These are phyloP conservation scores for Prunus padus DNA, from an alignment of 306 rosid genomes.

Conservation along the genomic window DNA sequence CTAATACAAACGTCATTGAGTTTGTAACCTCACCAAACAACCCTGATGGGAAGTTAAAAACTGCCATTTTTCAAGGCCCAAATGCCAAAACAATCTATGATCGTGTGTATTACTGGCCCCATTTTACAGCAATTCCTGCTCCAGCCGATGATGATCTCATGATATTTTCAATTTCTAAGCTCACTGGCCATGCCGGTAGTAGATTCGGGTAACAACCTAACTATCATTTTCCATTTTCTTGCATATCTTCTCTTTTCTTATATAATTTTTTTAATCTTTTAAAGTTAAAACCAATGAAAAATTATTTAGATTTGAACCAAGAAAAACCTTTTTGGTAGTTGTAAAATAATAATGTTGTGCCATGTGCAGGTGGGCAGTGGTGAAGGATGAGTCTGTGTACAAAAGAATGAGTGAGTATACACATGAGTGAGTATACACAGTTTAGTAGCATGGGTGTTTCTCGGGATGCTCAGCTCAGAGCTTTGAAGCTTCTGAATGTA, in stretches of 20 bases:
- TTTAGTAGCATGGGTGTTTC: conserved; percentile 36
- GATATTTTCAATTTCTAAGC: conserved; percentile 48
- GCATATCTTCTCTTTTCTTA: not conserved
- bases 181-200: conserved; percentile 56
- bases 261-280: no score
- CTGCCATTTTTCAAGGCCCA: conserved; percentile 29
- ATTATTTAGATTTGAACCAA: not conserved
- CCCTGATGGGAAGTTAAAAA: conserved; percentile 48
- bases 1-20: conserved; percentile 27
- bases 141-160: conserved; percentile 47
- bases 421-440: not conserved
- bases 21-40: conserved; percentile 64
- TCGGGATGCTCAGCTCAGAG: conserved; percentile 48
- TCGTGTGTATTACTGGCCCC: conserved; percentile 58
- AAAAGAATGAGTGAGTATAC: conserved; percentile 26
- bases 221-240: not conserved
- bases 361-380: conserved; percentile 47
- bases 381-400: conserved; percentile 47
- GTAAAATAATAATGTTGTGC: no score
- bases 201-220: conserved; percentile 38
- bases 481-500: conserved; percentile 35
- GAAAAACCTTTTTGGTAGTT: not conserved
- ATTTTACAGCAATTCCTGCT: conserved; percentile 53
- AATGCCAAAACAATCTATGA: conserved; percentile 39
- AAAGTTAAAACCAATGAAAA: no score